A percentile compares a stretch with the other conserved stretches of the same genome.
Conservation (phyloP, 345 rosid genomes). For the Heritiera fomes region DNA sequence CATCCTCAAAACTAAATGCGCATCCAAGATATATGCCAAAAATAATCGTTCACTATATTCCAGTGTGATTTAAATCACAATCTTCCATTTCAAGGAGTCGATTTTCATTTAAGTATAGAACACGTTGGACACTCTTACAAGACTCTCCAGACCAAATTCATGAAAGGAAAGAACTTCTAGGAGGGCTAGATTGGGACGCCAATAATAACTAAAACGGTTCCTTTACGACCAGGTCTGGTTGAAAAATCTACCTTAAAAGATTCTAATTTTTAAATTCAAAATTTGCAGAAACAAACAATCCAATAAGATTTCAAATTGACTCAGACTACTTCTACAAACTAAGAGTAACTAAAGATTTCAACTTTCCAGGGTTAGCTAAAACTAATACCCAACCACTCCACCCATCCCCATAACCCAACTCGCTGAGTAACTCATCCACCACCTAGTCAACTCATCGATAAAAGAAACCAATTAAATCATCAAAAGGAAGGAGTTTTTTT, state of each 20-base stretch:
- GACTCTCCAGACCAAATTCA: not conserved
- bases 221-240: not conserved
- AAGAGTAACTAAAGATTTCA: not conserved
- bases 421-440: constrained; percentile 6
- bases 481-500: not conserved
- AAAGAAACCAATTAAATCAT: not conserved
- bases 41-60: not conserved
- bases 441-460: not conserved
- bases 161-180: not conserved
- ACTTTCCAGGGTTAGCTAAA: constrained; percentile 15
- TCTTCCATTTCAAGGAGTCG: not conserved
- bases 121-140: not conserved
- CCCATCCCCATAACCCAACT: not conserved
- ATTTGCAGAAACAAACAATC: not conserved
- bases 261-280: constrained; percentile 1
- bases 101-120: not conserved
- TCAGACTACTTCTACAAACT: not conserved
- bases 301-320: not conserved
- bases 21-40: not conserved
- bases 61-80: not conserved
- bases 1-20: not conserved
- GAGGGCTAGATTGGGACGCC: not conserved
- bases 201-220: not conserved
- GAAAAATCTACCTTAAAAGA: constrained; percentile 7
- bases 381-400: constrained; percentile 10